Conservation (phyloP, 176 grass and related monocot genomes). For the Canna indica region DNA sequence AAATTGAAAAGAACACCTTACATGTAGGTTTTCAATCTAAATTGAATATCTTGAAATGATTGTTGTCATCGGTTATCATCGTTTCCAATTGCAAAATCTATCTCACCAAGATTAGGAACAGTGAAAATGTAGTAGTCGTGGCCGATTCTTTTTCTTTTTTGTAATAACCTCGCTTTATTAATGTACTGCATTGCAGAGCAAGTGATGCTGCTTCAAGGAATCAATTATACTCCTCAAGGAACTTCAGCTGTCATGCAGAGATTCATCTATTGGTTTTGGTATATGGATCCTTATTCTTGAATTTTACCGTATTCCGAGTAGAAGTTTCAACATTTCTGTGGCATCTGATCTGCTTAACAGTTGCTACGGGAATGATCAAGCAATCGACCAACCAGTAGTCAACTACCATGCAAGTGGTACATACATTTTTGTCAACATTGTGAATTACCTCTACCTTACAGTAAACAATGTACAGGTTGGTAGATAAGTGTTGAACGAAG, state of each 20-base stretch:
- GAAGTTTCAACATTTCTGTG: not conserved
- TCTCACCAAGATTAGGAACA: not conserved
- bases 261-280: not conserved
- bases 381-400: not conserved
- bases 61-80: not conserved
- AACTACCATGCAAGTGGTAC: not conserved
- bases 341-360: not conserved
- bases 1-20: too few species aligned
- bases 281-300: not conserved
- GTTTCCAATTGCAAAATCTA: not conserved
- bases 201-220: conserved; percentile 22
- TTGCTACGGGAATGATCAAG: not conserved
- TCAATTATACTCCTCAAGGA: conserved; percentile 5
- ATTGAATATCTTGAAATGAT: too few species aligned
- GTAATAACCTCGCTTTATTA: not conserved
- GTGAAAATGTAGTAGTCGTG: not conserved
- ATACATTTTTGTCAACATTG: not conserved
- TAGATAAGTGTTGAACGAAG: not conserved
- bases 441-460: not conserved
- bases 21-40: too few species aligned
- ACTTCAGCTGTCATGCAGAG: not conserved
- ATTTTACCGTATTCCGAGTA: not conserved
- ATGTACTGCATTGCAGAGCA: conserved; percentile 16
- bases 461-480: not conserved
- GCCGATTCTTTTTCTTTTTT: not conserved